These are phyloP conservation scores for Colletotrichum falcatum DNA, from an alignment of 2,329 filamentous ascomycete species.

Conservation along the genomic window DNA sequence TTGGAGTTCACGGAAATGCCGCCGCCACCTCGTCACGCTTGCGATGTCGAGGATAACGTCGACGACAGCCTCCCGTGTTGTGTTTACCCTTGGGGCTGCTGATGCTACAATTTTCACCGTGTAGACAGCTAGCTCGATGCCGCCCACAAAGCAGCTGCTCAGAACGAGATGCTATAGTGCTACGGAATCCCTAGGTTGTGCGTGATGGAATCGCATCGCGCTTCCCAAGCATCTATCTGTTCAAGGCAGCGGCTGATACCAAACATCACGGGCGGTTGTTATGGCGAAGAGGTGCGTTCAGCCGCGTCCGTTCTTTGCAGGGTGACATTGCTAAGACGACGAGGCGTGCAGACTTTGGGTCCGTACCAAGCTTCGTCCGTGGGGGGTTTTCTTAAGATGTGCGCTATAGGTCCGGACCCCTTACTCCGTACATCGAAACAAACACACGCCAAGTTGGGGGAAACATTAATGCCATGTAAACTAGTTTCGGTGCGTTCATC, in stretches of 20 bases:
- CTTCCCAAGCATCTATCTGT: constrained; percentile 30
- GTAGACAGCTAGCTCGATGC: background rate
- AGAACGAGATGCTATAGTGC: background rate
- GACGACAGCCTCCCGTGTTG: constrained; percentile 3
- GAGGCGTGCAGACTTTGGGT: background rate
- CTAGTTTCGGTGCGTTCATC: too few relatives aligned
- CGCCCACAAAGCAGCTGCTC: background rate
- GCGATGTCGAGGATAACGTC: constrained; percentile 8
- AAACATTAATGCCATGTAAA: background rate
- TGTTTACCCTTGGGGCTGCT: background rate
- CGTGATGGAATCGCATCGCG: constrained; percentile 32
- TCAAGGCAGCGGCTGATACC: constrained; percentile 10
- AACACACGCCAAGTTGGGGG: constrained; percentile 3
- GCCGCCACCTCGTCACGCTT: constrained; percentile 19
- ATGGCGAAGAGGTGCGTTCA: constrained; percentile 3
- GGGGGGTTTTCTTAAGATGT: constrained; percentile 48
- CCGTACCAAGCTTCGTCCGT: constrained; percentile 6
- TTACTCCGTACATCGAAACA: constrained; percentile 14
- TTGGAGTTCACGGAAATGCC: constrained; percentile 21
- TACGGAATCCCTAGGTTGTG: background rate
- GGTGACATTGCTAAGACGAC: constrained; percentile 31
- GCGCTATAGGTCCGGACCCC: constrained; percentile 43
- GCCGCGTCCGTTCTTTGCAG: constrained; percentile 1
- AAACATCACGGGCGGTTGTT: background rate
- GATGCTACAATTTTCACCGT: background rate